These are phyloP conservation scores for Agrocybe pediades DNA, from an alignment of 768 basidiomycete species.

Conservation along the genomic window DNA sequence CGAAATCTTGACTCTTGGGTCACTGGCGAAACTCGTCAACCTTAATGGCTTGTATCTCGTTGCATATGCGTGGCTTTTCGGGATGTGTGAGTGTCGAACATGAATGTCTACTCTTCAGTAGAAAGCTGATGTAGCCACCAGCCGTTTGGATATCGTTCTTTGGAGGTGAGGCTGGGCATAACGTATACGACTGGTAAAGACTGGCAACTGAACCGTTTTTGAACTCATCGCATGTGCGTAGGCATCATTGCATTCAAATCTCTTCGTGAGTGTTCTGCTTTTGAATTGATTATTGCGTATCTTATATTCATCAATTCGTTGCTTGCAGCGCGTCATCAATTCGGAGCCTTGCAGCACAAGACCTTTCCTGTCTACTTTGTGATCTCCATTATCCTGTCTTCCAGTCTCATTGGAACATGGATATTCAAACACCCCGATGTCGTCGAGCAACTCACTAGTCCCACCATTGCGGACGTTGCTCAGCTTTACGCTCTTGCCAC, in stretches of 20 bases:
- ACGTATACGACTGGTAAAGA: no score
- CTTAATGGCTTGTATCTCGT: slow-evolving; percentile 49
- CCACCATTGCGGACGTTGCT: slow-evolving; percentile 58
- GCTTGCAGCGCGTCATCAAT: slow-evolving; percentile 65
- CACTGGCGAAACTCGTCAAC: slow-evolving; percentile 34
- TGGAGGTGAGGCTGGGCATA: slow-evolving; percentile 42
- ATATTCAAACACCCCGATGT: slow-evolving; percentile 58
- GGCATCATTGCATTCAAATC: slow-evolving; percentile 63
- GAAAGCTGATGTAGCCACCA: slow-evolving; percentile 10
- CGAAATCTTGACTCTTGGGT: slow-evolving; percentile 36
- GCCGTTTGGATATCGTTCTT: slow-evolving; percentile 71
- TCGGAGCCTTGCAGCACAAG: slow-evolving; percentile 72
- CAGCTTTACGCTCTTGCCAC: slow-evolving; percentile 60
- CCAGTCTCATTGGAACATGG: slow-evolving; percentile 60
- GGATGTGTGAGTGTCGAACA: slow-evolving; percentile 59
- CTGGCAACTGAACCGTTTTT: no score
- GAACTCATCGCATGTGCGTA: no score
- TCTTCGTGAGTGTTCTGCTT: slow-evolving; percentile 47
- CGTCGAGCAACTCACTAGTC: slow-evolving; percentile 44
- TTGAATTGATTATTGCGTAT: background rate
- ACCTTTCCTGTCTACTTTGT: slow-evolving; percentile 78
- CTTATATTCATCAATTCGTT: background rate
- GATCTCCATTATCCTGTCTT: slow-evolving; percentile 55
- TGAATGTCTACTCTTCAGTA: background rate
- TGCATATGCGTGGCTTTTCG: slow-evolving; percentile 65